Base-by-base conservation (phyloP, 2,329 filamentous ascomycete genomes). In the Microsporum canis region DNA sequence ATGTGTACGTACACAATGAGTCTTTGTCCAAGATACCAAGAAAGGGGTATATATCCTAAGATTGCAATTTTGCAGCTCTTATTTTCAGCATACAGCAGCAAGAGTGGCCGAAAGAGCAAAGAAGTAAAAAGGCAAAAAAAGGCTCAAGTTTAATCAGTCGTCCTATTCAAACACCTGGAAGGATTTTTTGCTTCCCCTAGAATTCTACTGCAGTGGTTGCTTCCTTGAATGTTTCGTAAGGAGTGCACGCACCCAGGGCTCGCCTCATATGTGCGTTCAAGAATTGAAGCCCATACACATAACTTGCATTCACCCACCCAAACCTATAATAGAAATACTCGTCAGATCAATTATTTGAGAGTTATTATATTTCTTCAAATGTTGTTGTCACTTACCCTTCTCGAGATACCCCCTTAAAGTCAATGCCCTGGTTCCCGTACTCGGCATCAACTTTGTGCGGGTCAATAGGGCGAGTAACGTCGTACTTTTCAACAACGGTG, bases 271-370 rank as follows among this genome's bases (percentile, higher is more conserved):
- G 90, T 36, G 89, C 88, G 68, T 88, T 91, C 63, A 96, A 81
- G 67, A 96, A 88, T 66, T 91, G 87, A 63, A 97, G 80, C 45
- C 92, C 94, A 71, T 95, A 95, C 61, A 97, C 88, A 72, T 95
- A 99, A 72, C 91, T 96, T 69, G 94, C 92, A 72, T 99, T 99
- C 70, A 97, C 94, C 94, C 94, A 99, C 59, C 92, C 94, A 71
- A 99, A 99, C 62, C 92, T 96, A 70, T 56, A 57, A 34, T 14
- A 29, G 8, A 49, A 47, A 43, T 12, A 36, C 12, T 23, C 17
- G 23, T 51, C 10, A 51, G 45, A 43, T 5, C n/a, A 5, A 43
- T 51, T 51, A 5, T 5, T 29, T 14, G 36, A 57, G 27, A 38
- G n/a, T n/a, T 47, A n/a, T 2, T 29, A 31, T 17, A 14, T 43